These are phyloP conservation scores for Athelia psychrophila DNA, from an alignment of 1,284 basidiomycete genomes.

Conservation along the genomic window DNA sequence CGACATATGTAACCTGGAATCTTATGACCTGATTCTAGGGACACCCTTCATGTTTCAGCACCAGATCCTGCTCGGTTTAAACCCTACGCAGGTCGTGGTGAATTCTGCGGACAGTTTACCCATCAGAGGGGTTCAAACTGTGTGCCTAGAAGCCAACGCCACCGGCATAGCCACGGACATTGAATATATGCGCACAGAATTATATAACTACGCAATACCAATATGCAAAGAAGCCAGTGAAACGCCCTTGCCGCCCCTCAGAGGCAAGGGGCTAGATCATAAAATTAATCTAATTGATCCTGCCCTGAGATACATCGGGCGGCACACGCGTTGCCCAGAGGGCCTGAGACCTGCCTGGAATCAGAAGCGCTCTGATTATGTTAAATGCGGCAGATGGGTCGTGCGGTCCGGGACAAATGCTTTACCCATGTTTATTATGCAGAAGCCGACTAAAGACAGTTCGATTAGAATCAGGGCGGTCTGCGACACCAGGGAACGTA, in stretches of 20 bases:
- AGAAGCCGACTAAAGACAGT: background rate
- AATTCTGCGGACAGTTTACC: too few species aligned
- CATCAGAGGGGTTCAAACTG: too few species aligned
- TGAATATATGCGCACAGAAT: background rate
- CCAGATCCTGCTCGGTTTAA: too few species aligned
- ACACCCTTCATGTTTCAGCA: too few species aligned
- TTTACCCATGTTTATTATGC: background rate
- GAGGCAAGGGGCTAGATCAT: background rate
- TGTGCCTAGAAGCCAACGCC: too few species aligned
- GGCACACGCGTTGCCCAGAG: background rate
- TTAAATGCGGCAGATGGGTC: background rate
- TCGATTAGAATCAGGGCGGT: background rate
- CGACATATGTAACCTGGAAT: too few species aligned
- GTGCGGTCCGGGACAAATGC: background rate
- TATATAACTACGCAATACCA: background rate
- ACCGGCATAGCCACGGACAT: background rate
- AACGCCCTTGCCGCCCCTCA: background rate
- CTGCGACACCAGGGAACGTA: background rate
- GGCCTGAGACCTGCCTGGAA: background rate
- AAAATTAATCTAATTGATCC: background rate
- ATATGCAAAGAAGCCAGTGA: background rate
- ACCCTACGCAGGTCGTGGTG: too few species aligned
- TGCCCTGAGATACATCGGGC: background rate
- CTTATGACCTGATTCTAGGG: too few species aligned
- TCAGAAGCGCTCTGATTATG: background rate